Base-by-base conservation (phyloP, 805 yeast species). In the Ogataea sp. region DNA sequence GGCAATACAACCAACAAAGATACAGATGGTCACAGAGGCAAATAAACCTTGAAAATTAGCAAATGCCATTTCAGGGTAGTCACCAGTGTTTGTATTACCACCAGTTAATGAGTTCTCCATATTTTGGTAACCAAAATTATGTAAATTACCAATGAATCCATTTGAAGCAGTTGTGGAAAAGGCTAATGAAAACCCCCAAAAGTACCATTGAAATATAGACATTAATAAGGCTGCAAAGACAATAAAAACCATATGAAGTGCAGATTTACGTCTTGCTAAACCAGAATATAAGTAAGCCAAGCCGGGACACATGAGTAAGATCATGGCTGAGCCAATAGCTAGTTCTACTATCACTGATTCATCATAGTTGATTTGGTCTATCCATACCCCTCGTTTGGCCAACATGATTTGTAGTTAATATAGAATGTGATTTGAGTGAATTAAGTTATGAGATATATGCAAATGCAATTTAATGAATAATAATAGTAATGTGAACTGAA, bases 181-280 rank as follows among this genome's bases (percentile, higher is more conserved):
- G 4, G 97, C 94, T 32, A 90, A 63, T 0, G 96, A 86, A 58
- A 86, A 89, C n/a, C 96, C 97, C 96, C 97, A 93, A 57, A 90
- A 87, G 61, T 88, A 90, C 97, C 97, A 90, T 57, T 88, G 96
- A 55, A 88, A 76, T 39, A 77, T 70, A 1, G 83, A 87, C 7
- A 87, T 77, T 46, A 82, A 70, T 6, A 84, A 78, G 6, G 87
- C 73, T 72, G 80, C 73, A 31, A 86, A 57, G n/a, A 76, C 78
- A 8, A 81, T 76, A 83, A 94, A 86, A 24, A 88, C 78, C 73
- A 86, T 73, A 15, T 90, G 80, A 34, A 88, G 66, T 0, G 96
- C 96, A n/a, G 87, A 78, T 59, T 88, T 88, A 53, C 96, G 67
- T 55, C 96, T 68, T 11, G 95, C 90, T 44, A 89, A 68, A 14